Evolutionary conservation across 345 rosid species (phyloP).

Genomic region (Microthlaspi erraticum): DNA sequence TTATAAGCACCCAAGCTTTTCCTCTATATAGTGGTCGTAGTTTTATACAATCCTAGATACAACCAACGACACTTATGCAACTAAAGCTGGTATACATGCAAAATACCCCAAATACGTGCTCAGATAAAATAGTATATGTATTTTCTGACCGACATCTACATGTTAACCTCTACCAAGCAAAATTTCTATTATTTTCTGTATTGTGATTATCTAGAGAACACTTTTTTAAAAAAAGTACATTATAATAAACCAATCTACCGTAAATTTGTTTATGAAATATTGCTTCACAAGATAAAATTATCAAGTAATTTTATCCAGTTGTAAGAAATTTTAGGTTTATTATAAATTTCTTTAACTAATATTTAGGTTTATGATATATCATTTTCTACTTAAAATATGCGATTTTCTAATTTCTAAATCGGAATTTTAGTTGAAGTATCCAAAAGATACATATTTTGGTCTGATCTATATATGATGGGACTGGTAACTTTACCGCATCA

Average conservation of each 20-base stretch:
- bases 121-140: not conserved
- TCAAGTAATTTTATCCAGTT: not conserved
- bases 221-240: no score
- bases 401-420: not conserved
- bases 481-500: conserved; percentile 22
- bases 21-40: not conserved
- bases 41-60: not conserved
- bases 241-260: no score
- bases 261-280: not conserved
- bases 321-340: no score
- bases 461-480: conserved; percentile 18
- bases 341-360: no score
- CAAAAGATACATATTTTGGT: not conserved
- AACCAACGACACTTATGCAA: not conserved
- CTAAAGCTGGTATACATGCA: not conserved
- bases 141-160: no score
- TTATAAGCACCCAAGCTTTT: not conserved
- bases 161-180: no score
- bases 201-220: no score
- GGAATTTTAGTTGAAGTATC: not conserved
- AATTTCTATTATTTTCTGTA: no score
- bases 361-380: not conserved
- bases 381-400: not conserved
- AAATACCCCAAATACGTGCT: not conserved
- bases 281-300: not conserved